Evolutionary conservation across 768 basidiomycete genomes (phyloP).

Genomic region (Mrakia gelida): DNA sequence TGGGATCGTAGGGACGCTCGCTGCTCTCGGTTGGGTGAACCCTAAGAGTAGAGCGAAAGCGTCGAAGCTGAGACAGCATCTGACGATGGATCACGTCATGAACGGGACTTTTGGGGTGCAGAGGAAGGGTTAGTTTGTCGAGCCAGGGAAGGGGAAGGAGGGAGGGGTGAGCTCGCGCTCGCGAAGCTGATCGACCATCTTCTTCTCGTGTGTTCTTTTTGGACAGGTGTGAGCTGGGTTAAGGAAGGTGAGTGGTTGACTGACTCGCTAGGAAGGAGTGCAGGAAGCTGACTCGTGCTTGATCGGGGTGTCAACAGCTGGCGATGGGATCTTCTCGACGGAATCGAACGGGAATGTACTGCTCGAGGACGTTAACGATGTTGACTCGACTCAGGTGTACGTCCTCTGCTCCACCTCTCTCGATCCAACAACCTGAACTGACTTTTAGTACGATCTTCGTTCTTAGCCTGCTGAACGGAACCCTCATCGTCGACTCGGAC

Average conservation of each 20-base stretch:
- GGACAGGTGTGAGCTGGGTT: slow-evolving; percentile 68
- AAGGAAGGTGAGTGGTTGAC: slow-evolving; percentile 67
- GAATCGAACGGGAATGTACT: slow-evolving; percentile 61
- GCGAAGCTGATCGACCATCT: no score
- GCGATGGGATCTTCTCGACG: slow-evolving; percentile 82
- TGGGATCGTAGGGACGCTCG: slow-evolving; percentile 67
- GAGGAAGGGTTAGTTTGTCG: neutral
- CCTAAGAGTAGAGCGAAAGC: slow-evolving; percentile 49
- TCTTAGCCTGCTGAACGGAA: neutral
- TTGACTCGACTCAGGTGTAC: slow-evolving; percentile 47
- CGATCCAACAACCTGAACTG: neutral
- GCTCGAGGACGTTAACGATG: slow-evolving; percentile 68
- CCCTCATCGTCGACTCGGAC: slow-evolving; percentile 5
- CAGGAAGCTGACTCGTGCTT: neutral
- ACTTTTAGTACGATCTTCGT: neutral
- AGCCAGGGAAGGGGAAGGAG: neutral
- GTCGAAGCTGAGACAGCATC: slow-evolving; percentile 53
- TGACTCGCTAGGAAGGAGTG: no score
- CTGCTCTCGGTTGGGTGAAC: slow-evolving; percentile 64
- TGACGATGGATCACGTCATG: slow-evolving; percentile 86
- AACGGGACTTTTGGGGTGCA: slow-evolving; percentile 75
- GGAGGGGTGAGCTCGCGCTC: neutral
- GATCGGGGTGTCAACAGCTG: slow-evolving; percentile 55
- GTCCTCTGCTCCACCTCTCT: neutral
- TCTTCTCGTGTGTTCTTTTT: neutral